Base-by-base conservation (phyloP, 176 grass and related monocot genomes). In the Phragmites australis region DNA sequence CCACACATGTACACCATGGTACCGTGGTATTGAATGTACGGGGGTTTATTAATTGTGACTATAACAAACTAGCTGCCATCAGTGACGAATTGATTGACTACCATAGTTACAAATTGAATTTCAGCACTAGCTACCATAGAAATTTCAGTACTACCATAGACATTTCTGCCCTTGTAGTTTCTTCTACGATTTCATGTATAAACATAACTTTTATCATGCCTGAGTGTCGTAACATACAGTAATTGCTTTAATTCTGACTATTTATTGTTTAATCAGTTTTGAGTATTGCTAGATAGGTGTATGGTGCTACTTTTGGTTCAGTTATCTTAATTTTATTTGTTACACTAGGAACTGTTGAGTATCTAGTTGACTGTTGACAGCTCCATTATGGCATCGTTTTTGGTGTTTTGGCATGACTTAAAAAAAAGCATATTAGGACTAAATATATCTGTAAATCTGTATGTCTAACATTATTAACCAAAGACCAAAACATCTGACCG, bases 31-130 rank as follows among this genome's bases (percentile, higher is more conserved):
- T 45, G 27, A 42, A 10, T 76, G 21, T 49, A 22, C 21, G 1
- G 8, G 10, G 29, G 15, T 79, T 56, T 27, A 17, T 18, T 65
- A 41, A 25, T 52, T 50, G 18, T 1, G 1, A 65, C 45, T n/a
- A 9, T 76, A 12, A 34, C 40, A 56, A 84, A 67, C 50, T 84
- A 57, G 50, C 49, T 68, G 13, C 61, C 48, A 67, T n/a, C 19
- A 37, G 12, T 54, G 34, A 27, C 23, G 54, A 69, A 74, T 60
- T 23, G 16, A 44, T 22, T 27, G 7, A 67, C 8, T 50, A 39
- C n/a, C 19, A 10, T 16, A 59, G 53, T 19, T n/a, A 53, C 6
- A 47, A 30, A 60, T 43, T 60, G 16, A 56, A 78, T 58, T 51
- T 77, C 1, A 44, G 37, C 12, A 32, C 22, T 32, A 10, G 23